Evolutionary conservation across 2,329 filamentous ascomycete genomes (phyloP).

Genomic region (Clarireedia sp.): DNA sequence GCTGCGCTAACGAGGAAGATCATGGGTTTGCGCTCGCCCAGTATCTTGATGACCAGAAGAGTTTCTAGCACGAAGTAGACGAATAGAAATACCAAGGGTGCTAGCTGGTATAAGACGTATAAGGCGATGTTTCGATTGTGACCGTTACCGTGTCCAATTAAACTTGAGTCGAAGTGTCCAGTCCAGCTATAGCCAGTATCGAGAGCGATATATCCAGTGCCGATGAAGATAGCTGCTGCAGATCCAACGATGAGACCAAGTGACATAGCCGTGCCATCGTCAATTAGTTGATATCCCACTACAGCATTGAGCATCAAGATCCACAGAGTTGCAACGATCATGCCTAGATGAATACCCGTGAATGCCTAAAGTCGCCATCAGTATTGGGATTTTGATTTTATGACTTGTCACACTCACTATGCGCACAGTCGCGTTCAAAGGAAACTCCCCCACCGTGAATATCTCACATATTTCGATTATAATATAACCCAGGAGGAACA

Average conservation of each 20-base stretch:
- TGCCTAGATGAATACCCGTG: slow-evolving; percentile 80
- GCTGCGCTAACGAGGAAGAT: slow-evolving; percentile 69
- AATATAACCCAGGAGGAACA: slow-evolving; percentile 82
- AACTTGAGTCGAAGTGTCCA: slow-evolving; percentile 59
- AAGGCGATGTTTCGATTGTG: slow-evolving; percentile 69
- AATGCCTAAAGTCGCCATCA: slow-evolving; percentile 54
- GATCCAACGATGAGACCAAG: slow-evolving; percentile 68
- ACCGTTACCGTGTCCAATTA: slow-evolving; percentile 33
- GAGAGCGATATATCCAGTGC: slow-evolving; percentile 90
- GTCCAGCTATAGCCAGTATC: slow-evolving; percentile 89
- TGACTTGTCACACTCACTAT: slow-evolving; percentile 46
- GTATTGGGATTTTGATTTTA: background rate
- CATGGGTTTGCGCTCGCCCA: slow-evolving; percentile 90
- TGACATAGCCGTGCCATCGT: slow-evolving; percentile 85
- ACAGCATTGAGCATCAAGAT: slow-evolving; percentile 84
- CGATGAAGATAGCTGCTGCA: slow-evolving; percentile 66
- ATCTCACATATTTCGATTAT: slow-evolving; percentile 91
- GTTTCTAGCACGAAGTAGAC: slow-evolving; percentile 79
- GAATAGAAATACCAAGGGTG: slow-evolving; percentile 81
- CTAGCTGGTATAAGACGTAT: slow-evolving; percentile 89
- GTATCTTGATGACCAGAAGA: slow-evolving; percentile 73
- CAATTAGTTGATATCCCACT: slow-evolving; percentile 86
- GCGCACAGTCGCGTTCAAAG: slow-evolving; percentile 61
- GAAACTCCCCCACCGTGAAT: slow-evolving; percentile 87
- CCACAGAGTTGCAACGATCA: slow-evolving; percentile 84